A percentile compares a stretch with the other conserved stretches of the same genome.
Evolutionary conservation across 2,329 filamentous ascomycete species (phyloP).

Genomic region (Stagonosporopsis vannaccii): DNA sequence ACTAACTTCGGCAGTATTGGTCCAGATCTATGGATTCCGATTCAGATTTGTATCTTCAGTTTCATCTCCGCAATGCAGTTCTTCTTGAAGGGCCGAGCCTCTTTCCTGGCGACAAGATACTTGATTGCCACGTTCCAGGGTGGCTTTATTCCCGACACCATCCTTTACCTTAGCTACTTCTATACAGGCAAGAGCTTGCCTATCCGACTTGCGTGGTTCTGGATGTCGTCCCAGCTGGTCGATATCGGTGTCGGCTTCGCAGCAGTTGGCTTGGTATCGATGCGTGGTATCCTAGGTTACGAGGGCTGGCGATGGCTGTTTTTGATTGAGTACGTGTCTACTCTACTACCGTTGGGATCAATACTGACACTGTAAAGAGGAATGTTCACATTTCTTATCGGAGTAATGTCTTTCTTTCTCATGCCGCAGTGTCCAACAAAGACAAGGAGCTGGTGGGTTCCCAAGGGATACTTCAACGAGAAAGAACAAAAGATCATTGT

Average conservation of each 20-base stretch:
- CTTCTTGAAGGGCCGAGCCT: conserved; percentile 59
- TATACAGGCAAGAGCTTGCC: conserved; percentile 50
- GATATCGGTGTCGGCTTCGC: conserved; percentile 39
- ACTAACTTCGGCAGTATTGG: conserved; percentile 29
- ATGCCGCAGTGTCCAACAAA: conserved; percentile 62
- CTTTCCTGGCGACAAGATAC: conserved; percentile 48
- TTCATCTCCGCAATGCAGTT: conserved; percentile 69
- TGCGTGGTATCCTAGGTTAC: conserved; percentile 50
- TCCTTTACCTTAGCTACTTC: conserved; percentile 66
- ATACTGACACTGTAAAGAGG: neutral
- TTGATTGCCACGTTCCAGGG: conserved; percentile 52
- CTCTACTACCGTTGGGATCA: too few relatives aligned
- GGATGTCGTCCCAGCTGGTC: conserved; percentile 43
- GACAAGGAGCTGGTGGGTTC: conserved; percentile 51
- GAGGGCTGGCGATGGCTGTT: conserved; percentile 52
- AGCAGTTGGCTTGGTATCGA: conserved; percentile 47
- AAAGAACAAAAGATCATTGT: conserved; percentile 71
- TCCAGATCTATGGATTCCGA: conserved; percentile 50
- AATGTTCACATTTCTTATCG: conserved; percentile 25
- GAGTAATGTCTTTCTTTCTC: conserved; percentile 30
- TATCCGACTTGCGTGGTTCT: conserved; percentile 52
- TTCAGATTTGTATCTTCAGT: conserved; percentile 50
- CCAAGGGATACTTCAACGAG: conserved; percentile 67
- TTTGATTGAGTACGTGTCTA: conserved; percentile 53
- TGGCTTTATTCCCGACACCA: conserved; percentile 66